These are phyloP conservation scores for Phaeodactylum tricornutum DNA, from an alignment of 108 stramenopile species.

Conservation along the genomic window DNA sequence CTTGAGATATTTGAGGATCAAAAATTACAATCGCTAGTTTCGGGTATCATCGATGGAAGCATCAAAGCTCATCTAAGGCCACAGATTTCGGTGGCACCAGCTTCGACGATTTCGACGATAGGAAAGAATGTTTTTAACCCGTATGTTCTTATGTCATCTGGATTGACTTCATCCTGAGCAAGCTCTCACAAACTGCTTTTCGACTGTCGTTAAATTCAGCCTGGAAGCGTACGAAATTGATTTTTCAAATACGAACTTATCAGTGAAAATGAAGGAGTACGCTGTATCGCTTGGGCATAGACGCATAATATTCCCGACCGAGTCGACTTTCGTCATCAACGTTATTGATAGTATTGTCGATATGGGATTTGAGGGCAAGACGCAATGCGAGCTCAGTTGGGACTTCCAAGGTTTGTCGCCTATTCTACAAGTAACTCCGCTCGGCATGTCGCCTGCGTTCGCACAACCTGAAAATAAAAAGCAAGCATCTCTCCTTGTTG, in stretches of 20 bases:
- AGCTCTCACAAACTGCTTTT: too few species aligned
- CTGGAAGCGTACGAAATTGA: slow-evolving; percentile 88
- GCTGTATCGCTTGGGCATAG: slow-evolving; percentile 65
- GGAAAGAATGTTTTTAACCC: slow-evolving; percentile 79
- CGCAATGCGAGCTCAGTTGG: slow-evolving; percentile 74
- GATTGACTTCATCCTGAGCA: too few species aligned
- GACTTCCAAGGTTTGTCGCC: slow-evolving; percentile 81
- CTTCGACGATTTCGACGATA: slow-evolving; percentile 21
- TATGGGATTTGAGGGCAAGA: slow-evolving; percentile 75
- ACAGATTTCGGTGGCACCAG: too few species aligned
- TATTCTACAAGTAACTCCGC: slow-evolving; percentile 61
- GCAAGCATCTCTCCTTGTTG: slow-evolving; percentile 63
- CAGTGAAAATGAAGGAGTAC: slow-evolving; percentile 59
- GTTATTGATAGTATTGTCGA: slow-evolving; percentile 68
- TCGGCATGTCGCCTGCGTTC: slow-evolving; percentile 54
- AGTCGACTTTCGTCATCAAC: slow-evolving; percentile 54
- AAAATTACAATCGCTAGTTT: slow-evolving; percentile 42
- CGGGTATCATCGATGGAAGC: slow-evolving; percentile 56
- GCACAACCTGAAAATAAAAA: slow-evolving; percentile 67
- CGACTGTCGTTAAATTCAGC: too few species aligned
- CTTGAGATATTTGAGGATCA: slow-evolving; percentile 77
- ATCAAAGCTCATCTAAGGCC: slow-evolving; percentile 68
- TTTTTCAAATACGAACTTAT: slow-evolving; percentile 57
- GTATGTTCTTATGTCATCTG: too few species aligned
- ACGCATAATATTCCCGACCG: slow-evolving; percentile 71